A percentile compares a stretch with the other conserved stretches of the same genome.
These are phyloP conservation scores for Apiotrichum domesticum DNA, from an alignment of 1,284 basidiomycete species.

Conservation along the genomic window DNA sequence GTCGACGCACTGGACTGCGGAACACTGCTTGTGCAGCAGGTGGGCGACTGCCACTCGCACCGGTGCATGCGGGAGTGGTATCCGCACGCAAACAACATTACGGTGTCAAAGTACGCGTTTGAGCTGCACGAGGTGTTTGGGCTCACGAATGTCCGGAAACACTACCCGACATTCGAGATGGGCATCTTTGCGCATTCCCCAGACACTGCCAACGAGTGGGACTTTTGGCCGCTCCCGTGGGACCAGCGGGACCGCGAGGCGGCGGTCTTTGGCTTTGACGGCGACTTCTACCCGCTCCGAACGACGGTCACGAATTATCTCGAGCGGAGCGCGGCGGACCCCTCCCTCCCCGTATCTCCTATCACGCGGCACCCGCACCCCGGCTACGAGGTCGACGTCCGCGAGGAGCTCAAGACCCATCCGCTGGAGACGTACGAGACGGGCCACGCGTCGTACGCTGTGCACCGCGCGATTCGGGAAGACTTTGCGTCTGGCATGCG, in stretches of 20 bases:
- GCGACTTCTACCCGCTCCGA: constrained; percentile 46
- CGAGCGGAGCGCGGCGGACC: constrained; percentile 5
- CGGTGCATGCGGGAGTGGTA: constrained; percentile 46
- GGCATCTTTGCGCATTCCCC: constrained; percentile 45
- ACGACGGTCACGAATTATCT: constrained; percentile 35
- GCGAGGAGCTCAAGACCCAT: constrained; percentile 22
- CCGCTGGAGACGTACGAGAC: constrained; percentile 40
- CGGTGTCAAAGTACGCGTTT: constrained; percentile 47
- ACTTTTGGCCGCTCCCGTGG: constrained; percentile 44
- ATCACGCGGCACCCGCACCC: constrained; percentile 39
- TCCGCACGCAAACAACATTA: constrained; percentile 45
- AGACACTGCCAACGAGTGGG: constrained; percentile 46
- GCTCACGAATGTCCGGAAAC: constrained; percentile 28
- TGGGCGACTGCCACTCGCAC: constrained; percentile 43
- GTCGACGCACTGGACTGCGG: constrained; percentile 44
- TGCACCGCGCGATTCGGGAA: constrained; percentile 31
- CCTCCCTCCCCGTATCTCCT: constrained; percentile 3
- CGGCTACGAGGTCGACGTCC: constrained; percentile 35
- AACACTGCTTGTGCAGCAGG: constrained; percentile 44
- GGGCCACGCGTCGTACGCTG: constrained; percentile 31
- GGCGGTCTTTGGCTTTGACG: constrained; percentile 44
- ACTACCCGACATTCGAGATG: constrained; percentile 38
- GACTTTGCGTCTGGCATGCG: constrained; percentile 45
- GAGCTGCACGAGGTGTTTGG: constrained; percentile 45
- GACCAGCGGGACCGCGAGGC: constrained; percentile 30